Evolutionary conservation across 2,329 filamentous ascomycete genomes (phyloP), one percentile per base, ranked within the genome.

Genomic region (Aspergillus glaucus): DNA sequence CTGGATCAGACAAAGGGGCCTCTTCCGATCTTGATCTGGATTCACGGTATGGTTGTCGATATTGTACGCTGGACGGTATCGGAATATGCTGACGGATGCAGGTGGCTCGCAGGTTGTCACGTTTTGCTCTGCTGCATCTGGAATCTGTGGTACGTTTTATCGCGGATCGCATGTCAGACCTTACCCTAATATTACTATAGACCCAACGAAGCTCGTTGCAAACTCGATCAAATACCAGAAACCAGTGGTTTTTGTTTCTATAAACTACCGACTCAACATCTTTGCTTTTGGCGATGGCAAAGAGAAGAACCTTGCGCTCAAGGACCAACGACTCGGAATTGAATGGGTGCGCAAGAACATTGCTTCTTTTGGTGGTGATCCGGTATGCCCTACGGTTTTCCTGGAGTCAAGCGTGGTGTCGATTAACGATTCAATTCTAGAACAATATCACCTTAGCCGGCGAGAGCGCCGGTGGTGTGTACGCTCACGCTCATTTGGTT

Each of bases 381-480:
- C 69, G 1, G 63, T 68, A 26, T 55, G 64, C 48, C 3, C n/a
- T n/a, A 9, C 2, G 12, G 8, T 12, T 10, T 3, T 4, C 9
- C 26, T 37, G 10, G 17, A 36, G 2, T 21, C 3, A 21, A 21
- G 21, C 21, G 21, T 21, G 21, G 3, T 21, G 4, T 21, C 21
- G 21, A 21, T 21, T 21, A 22, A 22, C 17, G 3, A 14, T 39
- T 12, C 8, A 22, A 10, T 7, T 17, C 10, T 28, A 74, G 68
- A 19, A 61, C 2, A 66, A 66, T 19, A 65, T 76, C 6, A 75
- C 73, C 0, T 47, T 76, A 2, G 66, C 66, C 0, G 74, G 74
- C 3, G 73, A 76, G 50, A 76, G 73, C 41, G 74, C 74, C 0
- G 74, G 74, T 0, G 74, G 69, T 2, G 62, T 75, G 1, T 75